Conservation (phyloP, 768 basidiomycete genomes). For the Mycena pura region DNA sequence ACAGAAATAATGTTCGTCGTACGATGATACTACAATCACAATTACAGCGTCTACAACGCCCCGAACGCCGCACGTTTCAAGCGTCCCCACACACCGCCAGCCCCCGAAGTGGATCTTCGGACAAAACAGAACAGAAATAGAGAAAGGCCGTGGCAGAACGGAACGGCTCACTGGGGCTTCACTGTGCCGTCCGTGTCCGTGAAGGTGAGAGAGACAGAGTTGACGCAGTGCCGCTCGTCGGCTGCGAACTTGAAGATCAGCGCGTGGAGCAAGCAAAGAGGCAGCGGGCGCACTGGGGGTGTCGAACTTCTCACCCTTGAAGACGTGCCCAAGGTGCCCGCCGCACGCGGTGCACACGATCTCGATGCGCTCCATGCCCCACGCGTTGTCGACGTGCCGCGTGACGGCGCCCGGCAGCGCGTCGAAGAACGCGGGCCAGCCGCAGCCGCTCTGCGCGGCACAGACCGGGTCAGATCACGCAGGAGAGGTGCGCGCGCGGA, state of each 20-base stretch:
- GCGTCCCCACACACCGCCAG: not conserved
- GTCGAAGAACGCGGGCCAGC: conserved; percentile 99
- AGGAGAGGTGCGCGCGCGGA: conserved; percentile 7
- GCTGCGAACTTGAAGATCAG: conserved; percentile 43
- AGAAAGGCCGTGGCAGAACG: not conserved
- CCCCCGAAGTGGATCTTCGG: no score
- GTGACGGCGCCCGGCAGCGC: conserved; percentile 90
- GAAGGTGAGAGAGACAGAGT: conserved; percentile 87
- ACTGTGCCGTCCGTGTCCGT: conserved; percentile 48
- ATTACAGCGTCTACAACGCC: not conserved
- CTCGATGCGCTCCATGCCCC: conserved; percentile 78
- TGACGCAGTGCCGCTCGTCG: conserved; percentile 89
- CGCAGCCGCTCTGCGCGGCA: conserved; percentile 89
- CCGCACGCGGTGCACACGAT: conserved; percentile 92
- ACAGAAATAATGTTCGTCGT: no score
- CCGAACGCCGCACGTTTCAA: not conserved
- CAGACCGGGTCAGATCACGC: not conserved
- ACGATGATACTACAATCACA: no score
- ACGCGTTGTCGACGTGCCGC: conserved; percentile 72
- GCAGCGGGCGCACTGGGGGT: conserved; percentile 69
- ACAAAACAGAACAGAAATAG: not conserved
- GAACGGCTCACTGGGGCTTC: conserved; percentile 25
- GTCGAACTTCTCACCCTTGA: conserved; percentile 86
- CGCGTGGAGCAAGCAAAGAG: not conserved
- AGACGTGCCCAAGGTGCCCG: conserved; percentile 94